Conservation (phyloP, 1,284 basidiomycete species). For the Spongiforma sp. region DNA sequence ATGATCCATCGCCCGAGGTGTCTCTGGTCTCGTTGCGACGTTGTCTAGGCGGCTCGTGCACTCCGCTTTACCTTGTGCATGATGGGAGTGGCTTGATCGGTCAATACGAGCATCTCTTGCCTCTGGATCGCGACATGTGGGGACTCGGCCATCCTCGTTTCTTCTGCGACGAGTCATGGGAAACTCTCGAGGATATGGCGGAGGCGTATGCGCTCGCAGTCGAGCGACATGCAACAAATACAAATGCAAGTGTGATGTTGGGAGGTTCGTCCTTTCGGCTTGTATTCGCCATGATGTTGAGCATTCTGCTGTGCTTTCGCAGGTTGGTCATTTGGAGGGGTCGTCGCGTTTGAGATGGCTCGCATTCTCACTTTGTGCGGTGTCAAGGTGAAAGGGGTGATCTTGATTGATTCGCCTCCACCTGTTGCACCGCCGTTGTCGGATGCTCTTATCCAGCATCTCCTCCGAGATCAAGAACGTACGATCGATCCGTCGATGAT, state of each 20-base stretch:
- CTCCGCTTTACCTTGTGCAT: conserved; percentile 68
- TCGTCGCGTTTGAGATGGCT: conserved; percentile 70
- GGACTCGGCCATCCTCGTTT: conserved; percentile 64
- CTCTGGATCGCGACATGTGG: conserved; percentile 59
- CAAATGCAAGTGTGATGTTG: conserved; percentile 47
- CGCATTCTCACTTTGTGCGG: conserved; percentile 52
- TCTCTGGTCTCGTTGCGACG: conserved; percentile 42
- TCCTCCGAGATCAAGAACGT: conserved; percentile 19
- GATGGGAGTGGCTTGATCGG: conserved; percentile 69
- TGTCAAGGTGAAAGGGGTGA: conserved; percentile 54
- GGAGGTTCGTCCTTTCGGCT: conserved; percentile 57
- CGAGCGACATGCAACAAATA: conserved; percentile 41
- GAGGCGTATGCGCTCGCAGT: conserved; percentile 46
- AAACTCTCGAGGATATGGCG: conserved; percentile 57
- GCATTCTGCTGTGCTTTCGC: background rate
- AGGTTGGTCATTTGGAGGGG: conserved; percentile 83
- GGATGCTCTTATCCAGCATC: conserved; percentile 48
- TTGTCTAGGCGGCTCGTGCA: conserved; percentile 15
- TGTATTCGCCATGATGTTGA: background rate
- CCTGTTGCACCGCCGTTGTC: conserved; percentile 57
- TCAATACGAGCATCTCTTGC: conserved; percentile 54
- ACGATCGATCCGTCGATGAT: conserved; percentile 1
- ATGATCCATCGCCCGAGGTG: background rate
- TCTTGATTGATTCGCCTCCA: conserved; percentile 70
- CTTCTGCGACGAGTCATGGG: conserved; percentile 48